Evolutionary conservation across 2,329 filamentous ascomycete species (phyloP).

Genomic region (Pseudogymnoascus sp.): DNA sequence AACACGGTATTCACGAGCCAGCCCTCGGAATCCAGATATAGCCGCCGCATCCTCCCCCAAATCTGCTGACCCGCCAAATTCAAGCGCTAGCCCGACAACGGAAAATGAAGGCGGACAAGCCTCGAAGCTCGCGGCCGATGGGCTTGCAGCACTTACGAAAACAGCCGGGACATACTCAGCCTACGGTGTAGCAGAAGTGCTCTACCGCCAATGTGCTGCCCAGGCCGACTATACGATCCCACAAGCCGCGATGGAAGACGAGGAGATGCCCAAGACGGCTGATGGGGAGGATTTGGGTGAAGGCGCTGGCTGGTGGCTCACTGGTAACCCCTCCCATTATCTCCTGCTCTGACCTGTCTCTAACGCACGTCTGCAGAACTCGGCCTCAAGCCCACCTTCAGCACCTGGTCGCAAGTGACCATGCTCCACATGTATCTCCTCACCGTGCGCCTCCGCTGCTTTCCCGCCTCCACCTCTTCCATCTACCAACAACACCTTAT

Average conservation of each 20-base stretch:
- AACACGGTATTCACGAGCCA: slow-evolving; percentile 21
- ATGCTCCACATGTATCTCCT: slow-evolving; percentile 95
- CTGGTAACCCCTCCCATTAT: slow-evolving; percentile 45
- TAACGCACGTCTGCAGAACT: slow-evolving; percentile 47
- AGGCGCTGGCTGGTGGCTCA: slow-evolving; percentile 71
- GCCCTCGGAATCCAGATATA: slow-evolving; percentile 15
- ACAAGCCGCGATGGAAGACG: slow-evolving; percentile 55
- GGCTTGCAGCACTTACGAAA: slow-evolving; percentile 20
- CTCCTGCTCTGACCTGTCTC: slow-evolving; percentile 9
- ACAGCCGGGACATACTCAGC: slow-evolving; percentile 61
- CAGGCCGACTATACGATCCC: slow-evolving; percentile 72
- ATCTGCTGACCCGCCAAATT: slow-evolving; percentile 11
- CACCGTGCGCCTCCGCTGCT: slow-evolving; percentile 70
- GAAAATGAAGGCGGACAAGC: slow-evolving; percentile 13
- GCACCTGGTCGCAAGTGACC: slow-evolving; percentile 90
- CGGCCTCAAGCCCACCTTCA: slow-evolving; percentile 76
- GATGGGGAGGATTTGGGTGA: slow-evolving; percentile 77
- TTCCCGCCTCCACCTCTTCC: slow-evolving; percentile 59
- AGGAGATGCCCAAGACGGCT: slow-evolving; percentile 59
- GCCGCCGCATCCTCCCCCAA: slow-evolving; percentile 17
- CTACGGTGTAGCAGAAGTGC: slow-evolving; percentile 66
- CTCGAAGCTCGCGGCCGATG: slow-evolving; percentile 15
- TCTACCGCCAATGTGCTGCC: slow-evolving; percentile 66
- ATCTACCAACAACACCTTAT: slow-evolving; percentile 84
- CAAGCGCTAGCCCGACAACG: slow-evolving; percentile 5